phyloP scores from a whole-genome alignment of 441 rosid species.

The Populus hybrid region DNA sequence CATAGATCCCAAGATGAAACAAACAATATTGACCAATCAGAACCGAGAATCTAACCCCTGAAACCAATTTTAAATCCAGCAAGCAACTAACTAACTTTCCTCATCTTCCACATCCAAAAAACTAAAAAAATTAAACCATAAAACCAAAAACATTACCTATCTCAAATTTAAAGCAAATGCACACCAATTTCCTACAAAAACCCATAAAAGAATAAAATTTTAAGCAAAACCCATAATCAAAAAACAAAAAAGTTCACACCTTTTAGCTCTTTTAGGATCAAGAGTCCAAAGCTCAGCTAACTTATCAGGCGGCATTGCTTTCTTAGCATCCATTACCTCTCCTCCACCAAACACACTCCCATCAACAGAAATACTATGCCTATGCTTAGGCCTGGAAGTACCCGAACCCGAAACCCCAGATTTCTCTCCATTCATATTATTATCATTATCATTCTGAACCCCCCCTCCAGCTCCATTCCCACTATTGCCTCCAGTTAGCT shows the following conservation, averaged over 20 bases:
- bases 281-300: constrained; percentile 73
- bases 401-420: background rate
- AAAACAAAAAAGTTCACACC: constrained; percentile 29
- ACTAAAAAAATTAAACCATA: background rate
- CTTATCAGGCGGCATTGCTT: constrained; percentile 80
- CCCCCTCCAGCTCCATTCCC: constrained; percentile 23
- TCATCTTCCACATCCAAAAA: background rate
- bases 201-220: background rate
- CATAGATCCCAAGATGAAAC: background rate
- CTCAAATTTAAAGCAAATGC: background rate
- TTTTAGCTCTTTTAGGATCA: constrained; percentile 85
- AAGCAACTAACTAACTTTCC: background rate
- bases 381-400: constrained; percentile 42
- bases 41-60: background rate
- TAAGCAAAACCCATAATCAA: background rate
- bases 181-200: background rate
- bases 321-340: constrained; percentile 66
- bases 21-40: background rate
- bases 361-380: constrained; percentile 65
- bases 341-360: constrained; percentile 34
- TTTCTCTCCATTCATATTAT: background rate
- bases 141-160: background rate
- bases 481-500: constrained; percentile 36
- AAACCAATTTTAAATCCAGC: background rate
- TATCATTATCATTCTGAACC: constrained; percentile 1